Evolutionary conservation across 1,139 yeast species (phyloP).

Genomic region (Geotrichum cucujoidarum): DNA sequence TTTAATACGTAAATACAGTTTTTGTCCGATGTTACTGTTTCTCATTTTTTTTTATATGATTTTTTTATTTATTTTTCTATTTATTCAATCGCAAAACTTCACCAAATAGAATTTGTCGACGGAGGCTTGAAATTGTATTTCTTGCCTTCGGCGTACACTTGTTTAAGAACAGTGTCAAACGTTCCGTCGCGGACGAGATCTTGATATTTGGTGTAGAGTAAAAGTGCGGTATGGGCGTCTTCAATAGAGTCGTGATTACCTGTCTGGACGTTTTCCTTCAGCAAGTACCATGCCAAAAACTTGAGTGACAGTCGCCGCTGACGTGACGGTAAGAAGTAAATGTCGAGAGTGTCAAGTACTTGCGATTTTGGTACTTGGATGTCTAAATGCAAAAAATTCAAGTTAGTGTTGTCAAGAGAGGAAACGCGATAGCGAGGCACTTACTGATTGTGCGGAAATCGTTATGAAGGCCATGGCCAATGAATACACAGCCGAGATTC

Average conservation of each 20-base stretch:
- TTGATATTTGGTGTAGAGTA: slow-evolving; percentile 66
- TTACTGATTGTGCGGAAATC: slow-evolving; percentile 81
- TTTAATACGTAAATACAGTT: not conserved
- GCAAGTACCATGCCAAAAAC: slow-evolving; percentile 75
- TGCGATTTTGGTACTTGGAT: slow-evolving; percentile 80
- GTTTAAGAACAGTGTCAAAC: slow-evolving; percentile 57
- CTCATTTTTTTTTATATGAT: not conserved
- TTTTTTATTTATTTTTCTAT: not conserved
- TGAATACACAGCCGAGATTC: slow-evolving; percentile 84
- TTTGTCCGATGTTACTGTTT: slow-evolving; percentile 2
- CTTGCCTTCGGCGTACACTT: slow-evolving; percentile 74
- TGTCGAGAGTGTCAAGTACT: slow-evolving; percentile 82
- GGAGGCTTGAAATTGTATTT: slow-evolving; percentile 58
- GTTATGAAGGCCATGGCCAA: slow-evolving; percentile 88
- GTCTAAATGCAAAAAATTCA: slow-evolving; percentile 30
- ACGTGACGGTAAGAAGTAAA: slow-evolving; percentile 65
- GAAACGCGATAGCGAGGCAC: not conserved
- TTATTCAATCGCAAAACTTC: not conserved
- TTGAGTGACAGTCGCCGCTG: slow-evolving; percentile 80
- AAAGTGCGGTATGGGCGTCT: slow-evolving; percentile 85
- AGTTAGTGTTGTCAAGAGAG: not conserved
- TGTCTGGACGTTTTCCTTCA: slow-evolving; percentile 73
- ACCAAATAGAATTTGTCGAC: slow-evolving; percentile 12
- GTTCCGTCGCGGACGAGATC: slow-evolving; percentile 54
- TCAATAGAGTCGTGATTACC: slow-evolving; percentile 97